These are phyloP conservation scores for Tephrocybe sp. DNA, from an alignment of 768 basidiomycete genomes.

Conservation along the genomic window DNA sequence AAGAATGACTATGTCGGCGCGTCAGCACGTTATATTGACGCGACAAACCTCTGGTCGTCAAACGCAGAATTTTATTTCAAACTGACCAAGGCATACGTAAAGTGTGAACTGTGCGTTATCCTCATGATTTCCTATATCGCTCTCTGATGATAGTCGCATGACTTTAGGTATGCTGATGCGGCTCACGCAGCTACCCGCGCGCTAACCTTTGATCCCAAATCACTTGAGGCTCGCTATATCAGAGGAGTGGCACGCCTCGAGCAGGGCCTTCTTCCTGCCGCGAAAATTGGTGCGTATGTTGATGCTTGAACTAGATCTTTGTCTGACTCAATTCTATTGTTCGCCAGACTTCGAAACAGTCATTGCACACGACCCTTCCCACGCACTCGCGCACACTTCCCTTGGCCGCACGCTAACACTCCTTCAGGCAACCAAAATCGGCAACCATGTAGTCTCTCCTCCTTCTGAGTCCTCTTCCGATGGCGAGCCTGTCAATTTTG, in stretches of 20 bases:
- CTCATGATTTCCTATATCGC: not conserved
- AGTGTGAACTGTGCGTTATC: constrained; percentile 17
- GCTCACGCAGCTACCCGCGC: constrained; percentile 22
- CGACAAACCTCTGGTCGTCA: constrained; percentile 22
- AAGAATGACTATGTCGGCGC: constrained; percentile 32
- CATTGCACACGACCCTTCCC: constrained; percentile 28
- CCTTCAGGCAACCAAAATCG: constrained; percentile 13
- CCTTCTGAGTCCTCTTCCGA: not conserved
- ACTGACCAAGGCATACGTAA: constrained; percentile 15
- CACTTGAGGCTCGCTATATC: constrained; percentile 17
- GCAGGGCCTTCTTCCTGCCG: constrained; percentile 20
- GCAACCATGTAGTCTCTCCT: constrained; percentile 11
- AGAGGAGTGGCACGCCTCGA: constrained; percentile 22
- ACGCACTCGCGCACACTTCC: constrained; percentile 27
- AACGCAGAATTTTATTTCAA: constrained; percentile 20
- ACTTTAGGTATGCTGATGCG: constrained; percentile 18
- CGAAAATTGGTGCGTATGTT: constrained; percentile 26
- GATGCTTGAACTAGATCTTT: not conserved
- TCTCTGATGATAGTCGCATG: not conserved
- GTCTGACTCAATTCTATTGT: no score
- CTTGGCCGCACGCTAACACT: constrained; percentile 19
- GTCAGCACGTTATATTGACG: constrained; percentile 32
- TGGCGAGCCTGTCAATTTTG: constrained; percentile 28
- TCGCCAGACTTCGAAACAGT: constrained; percentile 35
- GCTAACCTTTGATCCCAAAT: constrained; percentile 23